Percentiles rank a stretch among this genome's conserved stretches.
These are phyloP conservation scores for Aspergillus pseudotamarii DNA, from an alignment of 2,329 filamentous ascomycete genomes.

Conservation along the genomic window DNA sequence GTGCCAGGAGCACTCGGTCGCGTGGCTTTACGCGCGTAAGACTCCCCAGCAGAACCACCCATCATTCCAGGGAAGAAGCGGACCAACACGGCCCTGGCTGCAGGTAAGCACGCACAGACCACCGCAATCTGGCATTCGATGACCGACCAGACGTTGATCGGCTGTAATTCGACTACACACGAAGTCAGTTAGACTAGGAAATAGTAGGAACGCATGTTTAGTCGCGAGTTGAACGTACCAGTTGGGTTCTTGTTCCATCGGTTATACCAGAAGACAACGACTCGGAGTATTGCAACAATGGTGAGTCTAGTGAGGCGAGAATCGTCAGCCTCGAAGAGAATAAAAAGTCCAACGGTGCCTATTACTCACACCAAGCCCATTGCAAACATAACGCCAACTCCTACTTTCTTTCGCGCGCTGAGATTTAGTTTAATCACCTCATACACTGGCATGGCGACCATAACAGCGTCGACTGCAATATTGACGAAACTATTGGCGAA, in stretches of 20 bases:
- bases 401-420: constrained; percentile 18
- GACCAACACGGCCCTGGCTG: constrained; percentile 26
- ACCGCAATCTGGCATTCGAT: constrained; percentile 31
- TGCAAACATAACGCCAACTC: constrained; percentile 23
- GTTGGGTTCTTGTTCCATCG: constrained; percentile 25
- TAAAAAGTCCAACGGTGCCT: too few species aligned
- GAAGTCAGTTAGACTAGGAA: background rate
- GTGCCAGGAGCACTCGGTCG: constrained; percentile 2
- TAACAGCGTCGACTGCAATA: constrained; percentile 23
- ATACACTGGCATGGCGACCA: constrained; percentile 26
- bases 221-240: background rate
- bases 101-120: constrained; percentile 30
- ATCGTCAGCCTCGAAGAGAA: background rate
- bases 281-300: constrained; percentile 28
- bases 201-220: background rate
- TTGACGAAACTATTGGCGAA: constrained; percentile 24
- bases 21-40: constrained; percentile 14
- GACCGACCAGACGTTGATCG: constrained; percentile 32
- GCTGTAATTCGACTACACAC: constrained; percentile 21
- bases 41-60: constrained; percentile 14
- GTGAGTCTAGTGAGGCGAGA: constrained; percentile 18
- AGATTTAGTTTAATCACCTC: constrained; percentile 25
- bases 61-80: constrained; percentile 23
- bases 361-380: constrained; percentile 21
- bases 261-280: constrained; percentile 30